Evolutionary conservation across 139 green algal species (phyloP).

Genomic region (Coelastrella sp.): DNA sequence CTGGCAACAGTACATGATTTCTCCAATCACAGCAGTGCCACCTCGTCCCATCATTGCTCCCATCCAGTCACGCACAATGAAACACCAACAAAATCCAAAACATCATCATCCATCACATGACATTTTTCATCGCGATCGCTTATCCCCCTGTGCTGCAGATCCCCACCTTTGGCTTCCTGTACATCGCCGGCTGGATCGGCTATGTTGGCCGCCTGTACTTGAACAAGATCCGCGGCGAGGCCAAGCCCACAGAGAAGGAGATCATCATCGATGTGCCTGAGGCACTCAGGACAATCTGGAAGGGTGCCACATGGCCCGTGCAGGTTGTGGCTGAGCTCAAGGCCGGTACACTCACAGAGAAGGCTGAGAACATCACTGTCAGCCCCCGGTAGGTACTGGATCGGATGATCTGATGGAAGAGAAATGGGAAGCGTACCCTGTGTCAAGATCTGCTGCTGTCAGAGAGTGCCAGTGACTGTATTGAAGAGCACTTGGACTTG

Average conservation of each 20-base stretch:
- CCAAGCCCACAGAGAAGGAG: constrained; percentile 92
- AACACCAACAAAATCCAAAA: not conserved
- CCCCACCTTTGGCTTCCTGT: constrained; percentile 97
- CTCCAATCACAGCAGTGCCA: no score
- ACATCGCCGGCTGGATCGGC: constrained; percentile 98
- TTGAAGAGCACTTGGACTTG: no score
- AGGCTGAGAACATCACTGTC: constrained; percentile 95
- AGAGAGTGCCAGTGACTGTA: no score
- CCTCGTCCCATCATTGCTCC: no score
- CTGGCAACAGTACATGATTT: no score
- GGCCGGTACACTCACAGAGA: constrained; percentile 84
- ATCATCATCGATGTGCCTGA: constrained; percentile 98
- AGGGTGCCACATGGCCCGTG: constrained; percentile 89
- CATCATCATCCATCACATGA: not conserved
- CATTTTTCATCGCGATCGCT: not conserved
- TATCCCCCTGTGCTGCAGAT: constrained; percentile 66
- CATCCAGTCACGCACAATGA: no score
- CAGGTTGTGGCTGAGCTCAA: constrained; percentile 80
- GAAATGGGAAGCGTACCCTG: not conserved
- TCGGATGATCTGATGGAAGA: not conserved
- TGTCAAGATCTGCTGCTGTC: not conserved
- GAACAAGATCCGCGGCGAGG: constrained; percentile 53
- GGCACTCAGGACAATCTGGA: constrained; percentile 78
- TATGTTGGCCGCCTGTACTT: constrained; percentile 96
- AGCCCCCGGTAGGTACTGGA: constrained; percentile 75